Evolutionary conservation across 139 green algal genomes (phyloP), one percentile per base, ranked within the genome.

Genomic region (Diplosphaera chodatii): DNA sequence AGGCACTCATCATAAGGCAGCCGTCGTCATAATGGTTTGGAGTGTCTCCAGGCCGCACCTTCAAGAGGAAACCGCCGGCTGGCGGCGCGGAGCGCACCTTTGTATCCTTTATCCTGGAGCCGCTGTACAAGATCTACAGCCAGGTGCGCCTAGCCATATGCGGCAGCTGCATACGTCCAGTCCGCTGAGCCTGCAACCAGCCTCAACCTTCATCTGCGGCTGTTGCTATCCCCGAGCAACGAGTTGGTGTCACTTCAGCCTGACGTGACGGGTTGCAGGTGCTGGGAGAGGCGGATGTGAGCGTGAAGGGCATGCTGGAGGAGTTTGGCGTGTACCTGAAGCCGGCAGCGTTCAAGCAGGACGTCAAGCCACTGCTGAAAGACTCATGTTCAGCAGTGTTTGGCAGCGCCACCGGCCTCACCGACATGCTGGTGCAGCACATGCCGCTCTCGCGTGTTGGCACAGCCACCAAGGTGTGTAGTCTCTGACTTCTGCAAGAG

Each of bases 101-200:
- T 75, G 91, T 99, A 70, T 80, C 96, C 68, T 99, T 98, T 66
- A 74, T 98, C 16, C 84, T 99, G 32, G 91, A 98, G 79, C 95
- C 95, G 13, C 78, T 99, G 74, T 99, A 98, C 87, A 99, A 99
- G 85, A 83, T 97, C 32, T 87, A 91, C 81, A 83, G 77, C 64
- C 81, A 91, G 66, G 83, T 93, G 3, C 68, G 82, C 0, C 68
- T n/a, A n/a, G n/a, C n/a, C n/a, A n/a, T n/a, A n/a, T n/a, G n/a
- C n/a, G n/a, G n/a, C n/a, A n/a, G n/a, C n/a, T n/a, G n/a, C n/a
- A n/a, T n/a, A n/a, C n/a, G n/a, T n/a, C n/a, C n/a, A n/a, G n/a
- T n/a, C n/a, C n/a, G n/a, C n/a, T n/a, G n/a, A n/a, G n/a, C n/a
- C n/a, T n/a, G n/a, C n/a, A n/a, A n/a, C n/a, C n/a, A n/a, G n/a